phyloP scores from a whole-genome alignment of 352 stramenopile species.

The Pythium diclinum region DNA sequence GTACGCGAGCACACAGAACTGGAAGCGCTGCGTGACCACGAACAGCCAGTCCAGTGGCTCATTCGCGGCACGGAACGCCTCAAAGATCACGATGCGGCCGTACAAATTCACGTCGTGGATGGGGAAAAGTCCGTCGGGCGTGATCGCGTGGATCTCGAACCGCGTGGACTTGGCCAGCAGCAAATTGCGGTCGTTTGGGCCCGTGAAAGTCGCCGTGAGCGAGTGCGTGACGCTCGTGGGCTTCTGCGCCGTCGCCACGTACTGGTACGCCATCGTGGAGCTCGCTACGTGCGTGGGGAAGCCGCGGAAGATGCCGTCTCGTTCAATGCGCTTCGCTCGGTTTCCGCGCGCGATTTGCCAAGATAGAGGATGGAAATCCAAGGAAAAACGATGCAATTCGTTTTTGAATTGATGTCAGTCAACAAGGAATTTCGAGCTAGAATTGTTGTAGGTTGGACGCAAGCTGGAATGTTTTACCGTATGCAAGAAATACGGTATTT shows the following conservation, averaged over 20 bases:
- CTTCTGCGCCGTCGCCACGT: conserved; percentile 93
- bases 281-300: neutral
- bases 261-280: conserved; percentile 78
- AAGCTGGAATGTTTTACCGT: too few relatives aligned
- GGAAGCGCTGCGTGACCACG: conserved; percentile 86
- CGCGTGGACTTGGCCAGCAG: conserved; percentile 86
- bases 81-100: conserved; percentile 86
- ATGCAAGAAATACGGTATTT: too few relatives aligned
- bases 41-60: conserved; percentile 86
- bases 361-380: conserved; percentile 4
- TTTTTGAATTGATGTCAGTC: conserved; percentile 21
- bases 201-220: conserved; percentile 89
- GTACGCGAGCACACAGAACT: conserved; percentile 89
- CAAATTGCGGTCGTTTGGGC: conserved; percentile 85
- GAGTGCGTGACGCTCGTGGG: conserved; percentile 91
- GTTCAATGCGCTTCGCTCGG: conserved; percentile 6
- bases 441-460: too few relatives aligned
- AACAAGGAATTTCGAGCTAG: too few relatives aligned
- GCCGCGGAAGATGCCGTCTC: neutral
- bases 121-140: conserved; percentile 79
- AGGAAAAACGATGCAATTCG: conserved; percentile 20
- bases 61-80: conserved; percentile 72
- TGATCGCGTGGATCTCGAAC: conserved; percentile 88
- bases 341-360: conserved; percentile 17
- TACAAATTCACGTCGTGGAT: conserved; percentile 87